These are phyloP conservation scores for Acorus calamus DNA, from an alignment of 106 monocot genomes.

Conservation along the genomic window DNA sequence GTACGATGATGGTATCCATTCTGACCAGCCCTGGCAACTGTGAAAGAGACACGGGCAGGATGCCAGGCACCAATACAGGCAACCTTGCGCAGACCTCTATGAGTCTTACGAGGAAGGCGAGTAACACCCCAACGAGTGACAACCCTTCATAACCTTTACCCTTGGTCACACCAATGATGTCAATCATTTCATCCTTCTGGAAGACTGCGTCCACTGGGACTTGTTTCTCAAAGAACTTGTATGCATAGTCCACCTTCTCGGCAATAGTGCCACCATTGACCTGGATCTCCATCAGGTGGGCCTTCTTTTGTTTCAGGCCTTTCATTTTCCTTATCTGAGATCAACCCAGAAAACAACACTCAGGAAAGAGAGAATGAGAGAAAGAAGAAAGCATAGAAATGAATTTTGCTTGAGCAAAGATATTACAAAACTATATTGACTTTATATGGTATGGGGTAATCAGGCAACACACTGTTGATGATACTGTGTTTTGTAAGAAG, in stretches of 20 bases:
- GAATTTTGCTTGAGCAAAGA: too few species aligned
- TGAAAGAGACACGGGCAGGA: constrained; percentile 41
- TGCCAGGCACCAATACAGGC: constrained; percentile 55
- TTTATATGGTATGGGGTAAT: too few species aligned
- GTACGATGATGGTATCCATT: constrained; percentile 42
- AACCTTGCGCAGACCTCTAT: constrained; percentile 42
- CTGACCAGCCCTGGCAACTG: constrained; percentile 45
- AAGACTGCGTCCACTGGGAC: constrained; percentile 35
- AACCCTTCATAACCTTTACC: constrained; percentile 50
- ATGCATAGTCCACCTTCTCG: constrained; percentile 35
- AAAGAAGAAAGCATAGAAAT: too few species aligned
- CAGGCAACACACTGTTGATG: too few species aligned
- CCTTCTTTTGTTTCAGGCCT: too few species aligned
- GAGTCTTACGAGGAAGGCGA: constrained; percentile 38
- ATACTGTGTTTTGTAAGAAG: too few species aligned
- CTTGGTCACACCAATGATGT: constrained; percentile 42
- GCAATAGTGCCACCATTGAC: constrained; percentile 37
- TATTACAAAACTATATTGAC: too few species aligned
- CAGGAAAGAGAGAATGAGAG: too few species aligned
- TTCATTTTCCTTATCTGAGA: too few species aligned
- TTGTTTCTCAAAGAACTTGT: constrained; percentile 36
- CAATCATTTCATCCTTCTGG: constrained; percentile 48
- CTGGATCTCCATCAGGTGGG: constrained; percentile 16
- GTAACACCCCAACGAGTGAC: constrained; percentile 48
- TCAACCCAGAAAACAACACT: too few species aligned